Evolutionary conservation across 2,329 filamentous ascomycete species (phyloP), one percentile per base, ranked within the genome.

Genomic region (Colletotrichum costaricense): DNA sequence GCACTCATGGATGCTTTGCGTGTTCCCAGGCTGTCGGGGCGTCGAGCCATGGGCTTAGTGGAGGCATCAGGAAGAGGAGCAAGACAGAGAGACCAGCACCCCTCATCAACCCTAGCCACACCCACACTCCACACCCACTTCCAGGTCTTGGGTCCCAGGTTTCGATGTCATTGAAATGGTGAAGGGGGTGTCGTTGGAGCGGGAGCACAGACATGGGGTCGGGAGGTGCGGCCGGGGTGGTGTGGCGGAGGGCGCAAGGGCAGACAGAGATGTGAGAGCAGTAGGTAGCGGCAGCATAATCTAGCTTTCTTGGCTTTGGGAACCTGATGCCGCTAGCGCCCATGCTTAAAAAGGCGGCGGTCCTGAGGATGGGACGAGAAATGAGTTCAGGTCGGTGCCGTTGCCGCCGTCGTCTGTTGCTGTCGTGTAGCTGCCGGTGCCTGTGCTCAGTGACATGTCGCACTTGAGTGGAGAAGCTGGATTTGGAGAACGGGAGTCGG

Each of bases 301-400:
- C 68, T 74, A 74, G 57, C 56, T 71, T 67, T 74, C 71, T 74
- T 74, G 68, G 71, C 68, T 54, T 42, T 57, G 54, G 56, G 42
- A 73, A 67, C 58, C 68, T 72, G 68, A 67, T 74, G 71, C 71
- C 62, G 62, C 62, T 73, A 73, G 60, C 55, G 55, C 59, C 59
- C 66, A 62, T 73, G 70, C 70, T 73, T 73, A 33, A 59, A 70
- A 70, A 58, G 33, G 60, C 59, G 54, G 46, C 46, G 46, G 66
- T 70, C 70, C 55, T 69, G 69, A 42, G 54, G 70, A 73, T 69
- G 59, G 70, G 70, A 73, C 55, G 70, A 73, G 66, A 73, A 73
- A 73, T 70, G 70, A 73, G 70, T 30, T 69, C 52, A 65, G 49
- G 70, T 46, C 52, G 24, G 59, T 49, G 38, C 35, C 38, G 57